Conservation (phyloP, 2,329 filamentous ascomycete species). For the Didymella pomorum region DNA sequence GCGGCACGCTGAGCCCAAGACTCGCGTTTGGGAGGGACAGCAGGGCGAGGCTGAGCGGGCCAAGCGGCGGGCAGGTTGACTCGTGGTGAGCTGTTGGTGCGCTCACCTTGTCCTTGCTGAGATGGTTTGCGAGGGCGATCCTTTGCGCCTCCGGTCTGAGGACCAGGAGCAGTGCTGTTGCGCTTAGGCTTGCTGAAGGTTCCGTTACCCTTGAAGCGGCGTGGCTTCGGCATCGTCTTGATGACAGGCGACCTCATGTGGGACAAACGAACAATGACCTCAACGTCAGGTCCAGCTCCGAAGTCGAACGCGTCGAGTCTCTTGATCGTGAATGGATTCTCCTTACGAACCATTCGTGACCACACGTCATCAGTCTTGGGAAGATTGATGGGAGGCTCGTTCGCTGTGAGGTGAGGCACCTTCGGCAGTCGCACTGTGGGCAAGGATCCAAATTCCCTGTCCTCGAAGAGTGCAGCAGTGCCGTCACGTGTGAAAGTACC, state of each 20-base stretch:
- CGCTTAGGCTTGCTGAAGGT: conserved; percentile 40
- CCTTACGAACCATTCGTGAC: conserved; percentile 35
- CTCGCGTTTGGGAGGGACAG: conserved; percentile 27
- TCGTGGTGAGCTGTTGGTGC: conserved; percentile 34
- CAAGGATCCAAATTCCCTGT: conserved; percentile 58
- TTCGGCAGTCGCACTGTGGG: conserved; percentile 50
- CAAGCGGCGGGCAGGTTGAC: conserved; percentile 39
- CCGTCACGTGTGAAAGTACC: conserved; percentile 52
- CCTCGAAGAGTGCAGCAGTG: conserved; percentile 55
- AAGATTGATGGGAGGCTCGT: conserved; percentile 37
- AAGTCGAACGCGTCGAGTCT: conserved; percentile 38
- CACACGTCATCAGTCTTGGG: conserved; percentile 32
- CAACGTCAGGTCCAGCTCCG: conserved; percentile 36
- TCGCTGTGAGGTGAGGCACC: conserved; percentile 44
- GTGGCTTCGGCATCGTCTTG: conserved; percentile 41
- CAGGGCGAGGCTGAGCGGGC: conserved; percentile 36
- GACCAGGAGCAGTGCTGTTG: conserved; percentile 29
- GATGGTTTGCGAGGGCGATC: conserved; percentile 44
- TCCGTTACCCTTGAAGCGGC: conserved; percentile 25
- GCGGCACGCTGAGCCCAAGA: conserved; percentile 23
- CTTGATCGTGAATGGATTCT: conserved; percentile 41
- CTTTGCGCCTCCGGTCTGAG: conserved; percentile 31
- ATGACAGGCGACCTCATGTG: conserved; percentile 39
- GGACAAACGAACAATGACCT: conserved; percentile 38
- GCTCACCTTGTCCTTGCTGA: conserved; percentile 39